Evolutionary conservation across 495 filamentous ascomycete genomes (phyloP), one percentile per base, ranked within the genome.

Genomic region (Poronia punctata): DNA sequence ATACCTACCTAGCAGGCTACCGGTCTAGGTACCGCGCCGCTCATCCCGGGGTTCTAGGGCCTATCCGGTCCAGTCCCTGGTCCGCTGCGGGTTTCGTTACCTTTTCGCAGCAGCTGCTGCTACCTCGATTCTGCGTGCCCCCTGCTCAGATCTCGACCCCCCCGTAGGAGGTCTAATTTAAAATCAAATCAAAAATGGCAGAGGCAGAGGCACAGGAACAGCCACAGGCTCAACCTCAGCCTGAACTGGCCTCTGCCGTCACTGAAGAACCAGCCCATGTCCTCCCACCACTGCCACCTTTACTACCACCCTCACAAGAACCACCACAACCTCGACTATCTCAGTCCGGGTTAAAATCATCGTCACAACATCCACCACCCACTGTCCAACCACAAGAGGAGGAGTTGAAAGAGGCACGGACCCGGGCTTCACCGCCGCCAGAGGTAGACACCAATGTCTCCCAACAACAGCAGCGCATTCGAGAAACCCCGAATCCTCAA

Each of bases 161-260:
- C 54, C 55, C 51, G 52, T 50, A 56, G 51, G 48, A 53, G 52
- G 50, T 58, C 51, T 46, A 58, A 58, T 55, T 59, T 55, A 59
- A 58, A 58, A 51, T 59, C 55, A 59, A 59, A 59, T 56, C 52
- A 59, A 45, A 56, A 59, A n/a, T n/a, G n/a, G n/a, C n/a, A n/a
- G n/a, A 56, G 55, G 55, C 55, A 59, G 55, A 59, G 48, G 52
- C 49, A 53, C 55, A 56, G 52, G 46, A 59, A 45, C 55, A 56
- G 52, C 55, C 55, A 56, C 55, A 56, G 55, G 55, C 49, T 59
- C 55, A 59, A 59, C 55, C 55, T 59, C 55, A 55, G 55, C 55
- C 55, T 59, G 55, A 59, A 59, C 55, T 52, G 44, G 55, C 51
- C 52, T 48, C 49, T 53, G 49, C 55, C 52, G 54, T 47, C 44